phyloP scores from a whole-genome alignment of 2,329 filamentous ascomycete genomes.

The Penicillium sp. region DNA sequence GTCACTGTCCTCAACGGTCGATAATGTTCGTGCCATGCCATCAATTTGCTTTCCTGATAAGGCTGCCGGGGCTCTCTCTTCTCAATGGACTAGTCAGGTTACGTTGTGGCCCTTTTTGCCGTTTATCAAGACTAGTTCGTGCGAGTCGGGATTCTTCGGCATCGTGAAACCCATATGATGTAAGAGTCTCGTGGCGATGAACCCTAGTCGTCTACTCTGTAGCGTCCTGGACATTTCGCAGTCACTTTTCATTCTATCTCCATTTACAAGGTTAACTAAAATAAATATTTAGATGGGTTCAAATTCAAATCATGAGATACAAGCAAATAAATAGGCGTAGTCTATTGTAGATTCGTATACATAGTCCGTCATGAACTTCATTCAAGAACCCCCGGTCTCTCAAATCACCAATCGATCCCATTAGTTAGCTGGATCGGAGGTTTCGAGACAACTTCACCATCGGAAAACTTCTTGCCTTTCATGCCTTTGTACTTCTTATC shows the following conservation, averaged over 20 bases:
- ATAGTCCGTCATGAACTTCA: background rate
- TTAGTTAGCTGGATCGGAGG: conserved; percentile 20
- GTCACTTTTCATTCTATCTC: too few species aligned
- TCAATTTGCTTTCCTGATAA: background rate
- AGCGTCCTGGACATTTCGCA: too few species aligned
- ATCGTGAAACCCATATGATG: too few species aligned
- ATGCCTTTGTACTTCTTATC: conserved; percentile 57
- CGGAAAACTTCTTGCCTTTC: conserved; percentile 52
- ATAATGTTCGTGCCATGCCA: too few species aligned
- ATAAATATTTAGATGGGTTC: background rate
- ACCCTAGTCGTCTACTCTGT: too few species aligned
- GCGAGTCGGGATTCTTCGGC: too few species aligned
- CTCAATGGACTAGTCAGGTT: too few species aligned
- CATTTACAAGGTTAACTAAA: background rate
- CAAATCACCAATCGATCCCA: conserved; percentile 36
- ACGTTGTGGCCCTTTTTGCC: too few species aligned
- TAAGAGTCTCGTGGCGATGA: too few species aligned
- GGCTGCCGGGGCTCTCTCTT: background rate
- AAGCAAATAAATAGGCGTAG: background rate
- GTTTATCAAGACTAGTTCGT: too few species aligned
- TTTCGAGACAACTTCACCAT: conserved; percentile 15
- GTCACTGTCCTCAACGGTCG: background rate
- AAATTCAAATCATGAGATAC: background rate
- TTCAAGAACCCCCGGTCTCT: background rate
- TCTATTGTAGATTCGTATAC: background rate